These are phyloP conservation scores for Komagataella ulmi DNA, from an alignment of 805 yeast species.

Conservation along the genomic window DNA sequence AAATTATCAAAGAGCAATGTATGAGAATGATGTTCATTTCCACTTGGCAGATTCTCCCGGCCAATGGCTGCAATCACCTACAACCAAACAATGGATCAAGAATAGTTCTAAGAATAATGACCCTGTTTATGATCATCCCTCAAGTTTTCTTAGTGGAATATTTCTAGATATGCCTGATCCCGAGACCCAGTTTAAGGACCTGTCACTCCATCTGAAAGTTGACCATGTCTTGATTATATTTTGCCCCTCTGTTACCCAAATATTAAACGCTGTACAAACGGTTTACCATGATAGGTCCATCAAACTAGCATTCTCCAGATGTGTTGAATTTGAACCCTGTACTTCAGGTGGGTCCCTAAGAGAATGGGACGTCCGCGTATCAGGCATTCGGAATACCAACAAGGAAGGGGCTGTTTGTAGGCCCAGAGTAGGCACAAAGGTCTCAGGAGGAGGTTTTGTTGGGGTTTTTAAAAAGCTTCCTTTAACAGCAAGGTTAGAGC, in stretches of 20 bases:
- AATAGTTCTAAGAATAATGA: slow-evolving; percentile 4
- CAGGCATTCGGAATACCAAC: slow-evolving; percentile 25
- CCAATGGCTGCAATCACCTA: slow-evolving; percentile 20
- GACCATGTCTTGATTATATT: slow-evolving; percentile 31
- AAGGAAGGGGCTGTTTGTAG: slow-evolving; percentile 29
- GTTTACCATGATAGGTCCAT: slow-evolving; percentile 16
- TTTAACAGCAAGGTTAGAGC: slow-evolving; percentile 8
- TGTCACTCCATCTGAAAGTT: slow-evolving; percentile 21
- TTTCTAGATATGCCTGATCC: slow-evolving; percentile 35
- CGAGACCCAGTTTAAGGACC: slow-evolving; percentile 17
- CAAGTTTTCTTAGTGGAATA: slow-evolving; percentile 24
- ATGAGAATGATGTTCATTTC: slow-evolving; percentile 29
- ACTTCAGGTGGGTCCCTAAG: slow-evolving; percentile 33
- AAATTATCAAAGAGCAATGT: slow-evolving; percentile 29
- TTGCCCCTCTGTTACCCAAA: slow-evolving; percentile 35
- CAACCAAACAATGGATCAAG: slow-evolving; percentile 11
- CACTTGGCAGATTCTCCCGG: slow-evolving; percentile 26
- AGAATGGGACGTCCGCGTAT: slow-evolving; percentile 34
- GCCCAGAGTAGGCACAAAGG: slow-evolving; percentile 33
- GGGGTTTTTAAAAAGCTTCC: slow-evolving; percentile 24
- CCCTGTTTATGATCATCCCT: slow-evolving; percentile 4
- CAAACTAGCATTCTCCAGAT: slow-evolving; percentile 21
- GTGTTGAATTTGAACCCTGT: slow-evolving; percentile 30
- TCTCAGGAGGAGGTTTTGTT: slow-evolving; percentile 39
- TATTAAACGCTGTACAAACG: slow-evolving; percentile 23